A percentile compares a stretch with the other conserved stretches of the same genome.
These are phyloP conservation scores for Fistulifera solaris DNA, from an alignment of 108 stramenopile species.

Conservation along the genomic window DNA sequence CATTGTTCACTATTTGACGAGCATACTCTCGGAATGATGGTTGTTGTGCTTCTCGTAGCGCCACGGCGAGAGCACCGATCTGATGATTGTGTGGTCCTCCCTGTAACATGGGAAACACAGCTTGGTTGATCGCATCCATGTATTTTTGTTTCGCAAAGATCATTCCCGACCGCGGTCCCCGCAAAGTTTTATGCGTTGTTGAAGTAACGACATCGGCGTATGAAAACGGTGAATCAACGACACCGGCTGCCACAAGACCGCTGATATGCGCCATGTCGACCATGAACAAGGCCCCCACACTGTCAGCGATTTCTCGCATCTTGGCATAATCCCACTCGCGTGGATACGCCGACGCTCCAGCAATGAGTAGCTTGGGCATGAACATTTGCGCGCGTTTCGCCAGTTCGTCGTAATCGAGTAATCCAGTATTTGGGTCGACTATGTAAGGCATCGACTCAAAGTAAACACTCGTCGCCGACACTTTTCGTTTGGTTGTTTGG, in stretches of 20 bases:
- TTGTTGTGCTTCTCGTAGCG: constrained; percentile 89
- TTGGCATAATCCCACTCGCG: constrained; percentile 98
- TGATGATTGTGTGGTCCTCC: constrained; percentile 99
- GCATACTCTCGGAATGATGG: constrained; percentile 88
- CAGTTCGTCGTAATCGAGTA: constrained; percentile 97
- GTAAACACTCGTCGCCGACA: constrained; percentile 97
- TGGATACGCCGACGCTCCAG: constrained; percentile 98
- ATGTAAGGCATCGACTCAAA: constrained; percentile 98
- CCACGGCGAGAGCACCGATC: constrained; percentile 96
- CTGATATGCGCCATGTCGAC: constrained; percentile 99
- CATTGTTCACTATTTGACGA: constrained; percentile 80
- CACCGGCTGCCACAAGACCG: constrained; percentile 92
- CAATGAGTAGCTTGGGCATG: constrained; percentile 96
- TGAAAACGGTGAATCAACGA: constrained; percentile 87
- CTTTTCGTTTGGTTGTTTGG: constrained; percentile 86
- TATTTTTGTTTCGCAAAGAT: constrained; percentile 92
- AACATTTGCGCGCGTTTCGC: constrained; percentile 89
- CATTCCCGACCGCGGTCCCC: constrained; percentile 98
- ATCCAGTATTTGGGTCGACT: constrained; percentile 87
- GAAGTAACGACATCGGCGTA: constrained; percentile 99
- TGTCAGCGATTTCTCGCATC: constrained; percentile 95
- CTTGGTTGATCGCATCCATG: constrained; percentile 88
- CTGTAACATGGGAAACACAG: constrained; percentile 98
- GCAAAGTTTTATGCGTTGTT: constrained; percentile 99
- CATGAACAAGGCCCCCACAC: constrained; percentile 93